Conservation (phyloP, 495 filamentous ascomycete genomes). For the Daldinia caldariorum region DNA sequence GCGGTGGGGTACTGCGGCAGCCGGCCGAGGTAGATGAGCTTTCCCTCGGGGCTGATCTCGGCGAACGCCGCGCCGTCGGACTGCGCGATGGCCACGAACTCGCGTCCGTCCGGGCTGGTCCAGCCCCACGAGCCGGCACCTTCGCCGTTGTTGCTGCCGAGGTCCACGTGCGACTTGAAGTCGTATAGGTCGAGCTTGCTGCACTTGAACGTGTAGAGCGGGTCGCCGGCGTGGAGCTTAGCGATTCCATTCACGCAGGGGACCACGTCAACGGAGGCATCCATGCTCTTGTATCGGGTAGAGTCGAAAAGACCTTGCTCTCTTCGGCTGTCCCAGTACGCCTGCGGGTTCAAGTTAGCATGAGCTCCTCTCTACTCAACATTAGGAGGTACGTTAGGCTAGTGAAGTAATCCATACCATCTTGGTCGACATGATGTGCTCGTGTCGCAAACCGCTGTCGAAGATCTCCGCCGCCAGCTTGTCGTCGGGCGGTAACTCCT, state of each 20-base stretch:
- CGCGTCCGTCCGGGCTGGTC: conserved; percentile 66
- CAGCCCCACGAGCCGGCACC: conserved; percentile 64
- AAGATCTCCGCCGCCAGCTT: conserved; percentile 51
- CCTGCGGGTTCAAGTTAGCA: conserved; percentile 34
- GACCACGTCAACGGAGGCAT: conserved; percentile 35
- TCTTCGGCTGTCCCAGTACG: conserved; percentile 50
- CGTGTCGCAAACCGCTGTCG: conserved; percentile 58
- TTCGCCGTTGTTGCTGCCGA: conserved; percentile 56
- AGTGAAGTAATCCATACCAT: conserved; percentile 36
- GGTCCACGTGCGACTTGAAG: conserved; percentile 61
- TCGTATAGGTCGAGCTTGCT: conserved; percentile 65
- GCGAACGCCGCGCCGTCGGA: conserved; percentile 67
- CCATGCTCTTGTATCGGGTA: conserved; percentile 49
- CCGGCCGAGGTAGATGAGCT: conserved; percentile 64
- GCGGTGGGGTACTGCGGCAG: conserved; percentile 59
- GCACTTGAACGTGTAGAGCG: conserved; percentile 62
- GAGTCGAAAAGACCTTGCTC: conserved; percentile 53
- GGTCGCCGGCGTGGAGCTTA: conserved; percentile 52
- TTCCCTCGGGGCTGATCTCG: conserved; percentile 61
- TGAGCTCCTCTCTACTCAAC: neutral
- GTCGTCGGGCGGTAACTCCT: conserved; percentile 49
- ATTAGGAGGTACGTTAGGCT: too few relatives aligned
- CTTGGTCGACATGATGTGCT: conserved; percentile 59
- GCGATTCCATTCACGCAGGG: conserved; percentile 61
- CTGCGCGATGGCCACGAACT: conserved; percentile 67